Base-by-base conservation (phyloP, 2,329 filamentous ascomycete genomes). In the Thyridium curvatum region DNA sequence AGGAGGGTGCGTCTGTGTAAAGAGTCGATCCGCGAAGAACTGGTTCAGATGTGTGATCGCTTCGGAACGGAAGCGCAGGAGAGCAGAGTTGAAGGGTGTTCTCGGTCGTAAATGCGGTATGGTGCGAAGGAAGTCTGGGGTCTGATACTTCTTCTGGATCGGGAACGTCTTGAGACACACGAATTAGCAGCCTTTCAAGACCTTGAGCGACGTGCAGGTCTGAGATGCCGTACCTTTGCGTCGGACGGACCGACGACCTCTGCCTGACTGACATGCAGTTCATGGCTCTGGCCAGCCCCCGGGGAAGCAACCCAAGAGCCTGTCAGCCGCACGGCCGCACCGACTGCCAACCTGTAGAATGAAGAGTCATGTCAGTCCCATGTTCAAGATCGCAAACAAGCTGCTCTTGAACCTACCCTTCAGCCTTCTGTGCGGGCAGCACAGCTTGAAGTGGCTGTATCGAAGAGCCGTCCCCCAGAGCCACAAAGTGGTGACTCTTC, bases 101-200 rank as follows among this genome's bases (percentile, higher is more conserved):
- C 91, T 84, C 46, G 85, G 67, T 41, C 93, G 84, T 42, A 98
- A 72, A 64, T 98, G 93, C 36, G 91, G 88, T 38, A 95, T 74
- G 12, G 84, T 85, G 42, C 93, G 84, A 45, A 98, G 77, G 59
- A 84, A 97, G 56, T 97, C 91, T 37, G 84, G 71, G 5, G 83
- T 87, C 52, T 96, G 90, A 52, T 93, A 95, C 64, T 97, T 97
- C 64, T 95, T 95, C 64, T 98, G 93, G 17, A 98, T 79, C 3
- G 93, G 93, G 56, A 87, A 94, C 46, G 82, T 86, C 86, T 97
- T 40, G 37, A 39, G 41, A 33, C 21, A 18, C 18, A 8, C 28
- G 15, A 3, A 18, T 14, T 4, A 38, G 13, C 6, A 9, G 8
- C 5, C 12, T 8, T 9, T 9, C 3, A 13, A 32, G 30, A 39